Evolutionary conservation across 1,284 basidiomycete species (phyloP), one percentile per base, ranked within the genome.

Genomic region (Marasmius oreades): DNA sequence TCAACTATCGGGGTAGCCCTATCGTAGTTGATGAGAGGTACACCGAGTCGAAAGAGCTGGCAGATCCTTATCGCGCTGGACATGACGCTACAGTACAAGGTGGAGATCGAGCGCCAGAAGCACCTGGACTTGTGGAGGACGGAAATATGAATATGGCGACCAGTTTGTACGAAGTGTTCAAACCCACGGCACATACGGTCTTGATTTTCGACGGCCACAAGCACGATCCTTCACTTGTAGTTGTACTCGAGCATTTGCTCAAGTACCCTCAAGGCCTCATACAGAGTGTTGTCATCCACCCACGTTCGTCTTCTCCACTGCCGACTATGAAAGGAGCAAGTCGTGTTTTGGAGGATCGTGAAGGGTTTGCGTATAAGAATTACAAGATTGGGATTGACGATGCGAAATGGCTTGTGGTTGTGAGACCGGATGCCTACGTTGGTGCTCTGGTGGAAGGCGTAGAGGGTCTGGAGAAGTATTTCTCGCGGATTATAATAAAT

Each of bases 1-100:
- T 80, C 34, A 79, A 79, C 63, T 80, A 76, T 57, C 70, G 78
- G 20, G 74, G 74, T 70, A 79, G 77, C 61, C 65, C 72, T 3
- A 70, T 79, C 48, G 70, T 78, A 22, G 37, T 76, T n/a, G 76
- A 79, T 52, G 75, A 74, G 52, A 4, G 28, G 10, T 31, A 31
- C 28, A 31, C 5, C 10, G 28, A 31, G 28, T 5, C 28, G 28
- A 10, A 10, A 4, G 59, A 65, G n/a, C 64, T n/a, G 2, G 33
- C 57, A 22, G 59, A 63, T 52, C 55, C 67, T 26, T 66, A 67
- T 45, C 55, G 63, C 6, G 51, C 33, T 20, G 56, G 56, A 3
- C 64, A 62, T 4, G 61, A 59, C 7, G 62, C 61, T 5, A 26
- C 24, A n/a, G 16, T 65, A 16, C 62, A 62, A 16, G 71, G 68